Evolutionary conservation across 1,284 basidiomycete genomes (phyloP).

Genomic region (Caloboletus firmus): DNA sequence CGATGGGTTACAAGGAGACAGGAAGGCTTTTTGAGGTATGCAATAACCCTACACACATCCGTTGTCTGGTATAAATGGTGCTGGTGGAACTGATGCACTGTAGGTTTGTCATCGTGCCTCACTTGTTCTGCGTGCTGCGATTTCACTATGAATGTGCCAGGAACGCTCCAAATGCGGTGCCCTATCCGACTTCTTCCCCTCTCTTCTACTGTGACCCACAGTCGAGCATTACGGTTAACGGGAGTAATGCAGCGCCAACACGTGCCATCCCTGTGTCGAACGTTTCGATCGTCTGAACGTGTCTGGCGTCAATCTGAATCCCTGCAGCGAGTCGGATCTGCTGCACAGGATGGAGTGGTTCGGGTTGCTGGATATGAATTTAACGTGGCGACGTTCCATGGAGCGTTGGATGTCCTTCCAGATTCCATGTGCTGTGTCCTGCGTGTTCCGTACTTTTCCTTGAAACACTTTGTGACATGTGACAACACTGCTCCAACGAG

Average conservation of each 20-base stretch:
- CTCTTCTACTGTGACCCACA: slow-evolving; percentile 17
- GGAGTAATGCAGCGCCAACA: slow-evolving; percentile 7
- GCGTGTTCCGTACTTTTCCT: not conserved
- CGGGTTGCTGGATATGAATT: not conserved
- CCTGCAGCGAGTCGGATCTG: slow-evolving; percentile 5
- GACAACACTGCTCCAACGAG: no score
- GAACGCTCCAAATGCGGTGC: slow-evolving; percentile 18
- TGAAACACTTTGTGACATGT: not conserved
- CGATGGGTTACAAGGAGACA: not conserved
- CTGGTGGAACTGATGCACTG: slow-evolving; percentile 7
- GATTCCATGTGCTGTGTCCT: slow-evolving; percentile 16
- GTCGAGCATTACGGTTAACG: slow-evolving; percentile 1
- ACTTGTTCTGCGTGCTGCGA: slow-evolving; percentile 30
- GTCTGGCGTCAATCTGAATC: slow-evolving; percentile 2
- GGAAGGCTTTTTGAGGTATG: not conserved
- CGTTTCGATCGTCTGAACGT: slow-evolving; percentile 8
- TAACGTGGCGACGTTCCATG: slow-evolving; percentile 1
- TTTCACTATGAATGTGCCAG: slow-evolving; percentile 15
- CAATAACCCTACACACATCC: slow-evolving; percentile 16
- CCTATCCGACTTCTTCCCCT: slow-evolving; percentile 7
- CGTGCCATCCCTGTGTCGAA: slow-evolving; percentile 14
- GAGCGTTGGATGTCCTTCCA: slow-evolving; percentile 6
- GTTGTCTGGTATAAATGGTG: slow-evolving; percentile 29
- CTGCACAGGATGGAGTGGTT: slow-evolving; percentile 3
- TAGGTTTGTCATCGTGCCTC: slow-evolving; percentile 27